Conservation (phyloP, 768 basidiomycete genomes). For the Xerocomellus amylosporus region DNA sequence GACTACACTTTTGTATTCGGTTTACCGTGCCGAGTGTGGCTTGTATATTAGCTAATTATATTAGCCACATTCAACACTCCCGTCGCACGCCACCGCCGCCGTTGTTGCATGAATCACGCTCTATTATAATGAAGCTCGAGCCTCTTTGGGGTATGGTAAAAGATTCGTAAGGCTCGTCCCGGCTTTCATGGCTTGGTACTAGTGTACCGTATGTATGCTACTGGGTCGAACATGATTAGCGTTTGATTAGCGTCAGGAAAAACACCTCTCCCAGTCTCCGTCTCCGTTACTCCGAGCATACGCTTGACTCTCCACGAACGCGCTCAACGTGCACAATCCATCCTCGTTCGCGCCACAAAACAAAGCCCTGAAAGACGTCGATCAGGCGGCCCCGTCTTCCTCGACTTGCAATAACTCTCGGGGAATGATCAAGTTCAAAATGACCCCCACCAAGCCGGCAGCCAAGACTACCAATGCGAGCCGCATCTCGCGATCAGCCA, state of each 20-base stretch:
- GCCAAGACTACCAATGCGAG: slow-evolving; percentile 43
- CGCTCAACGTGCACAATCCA: slow-evolving; percentile 61
- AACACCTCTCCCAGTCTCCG: slow-evolving; percentile 71
- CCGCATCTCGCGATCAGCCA: not conserved
- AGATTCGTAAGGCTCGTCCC: too few relatives aligned
- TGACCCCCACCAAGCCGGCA: slow-evolving; percentile 54
- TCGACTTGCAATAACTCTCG: slow-evolving; percentile 24
- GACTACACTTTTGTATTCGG: too few relatives aligned
- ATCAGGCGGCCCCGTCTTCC: slow-evolving; percentile 21
- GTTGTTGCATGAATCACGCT: too few relatives aligned
- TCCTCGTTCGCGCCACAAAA: slow-evolving; percentile 55
- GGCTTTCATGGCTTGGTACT: too few relatives aligned
- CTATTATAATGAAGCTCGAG: too few relatives aligned
- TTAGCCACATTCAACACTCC: too few relatives aligned
- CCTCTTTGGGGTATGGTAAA: too few relatives aligned
- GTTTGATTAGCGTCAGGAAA: slow-evolving; percentile 25
- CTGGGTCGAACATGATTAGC: not conserved
- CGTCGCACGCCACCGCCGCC: too few relatives aligned
- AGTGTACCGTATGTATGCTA: too few relatives aligned
- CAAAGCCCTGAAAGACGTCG: too few relatives aligned
- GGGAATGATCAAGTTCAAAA: slow-evolving; percentile 59
- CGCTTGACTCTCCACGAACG: slow-evolving; percentile 67
- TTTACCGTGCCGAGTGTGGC: too few relatives aligned
- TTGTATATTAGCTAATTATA: too few relatives aligned
- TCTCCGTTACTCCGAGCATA: slow-evolving; percentile 67